Percentiles rank a stretch among this genome's conserved stretches.
These are phyloP conservation scores for Crithidia brevicula DNA, from an alignment of 208 protist genomes.

Conservation along the genomic window DNA sequence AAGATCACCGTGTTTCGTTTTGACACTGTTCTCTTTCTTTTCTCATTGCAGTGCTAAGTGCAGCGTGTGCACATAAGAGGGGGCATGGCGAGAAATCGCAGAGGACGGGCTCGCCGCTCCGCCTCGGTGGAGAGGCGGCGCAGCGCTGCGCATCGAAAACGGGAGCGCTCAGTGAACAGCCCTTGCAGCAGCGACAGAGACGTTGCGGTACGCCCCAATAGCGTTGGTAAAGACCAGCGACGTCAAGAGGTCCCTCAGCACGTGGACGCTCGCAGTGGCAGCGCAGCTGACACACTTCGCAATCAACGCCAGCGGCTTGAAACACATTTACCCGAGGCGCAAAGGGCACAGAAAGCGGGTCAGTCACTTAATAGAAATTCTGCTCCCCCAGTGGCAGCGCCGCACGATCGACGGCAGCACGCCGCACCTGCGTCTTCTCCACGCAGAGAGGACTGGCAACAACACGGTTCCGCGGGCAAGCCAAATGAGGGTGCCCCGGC, in stretches of 20 bases:
- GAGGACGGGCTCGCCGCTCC: slow-evolving; percentile 1
- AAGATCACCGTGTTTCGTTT: no score
- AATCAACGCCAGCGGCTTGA: no score
- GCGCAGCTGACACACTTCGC: no score
- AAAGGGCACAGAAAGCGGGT: no score
- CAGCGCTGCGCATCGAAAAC: not conserved
- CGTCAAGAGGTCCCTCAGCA: not conserved
- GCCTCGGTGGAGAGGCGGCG: not conserved
- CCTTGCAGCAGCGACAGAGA: not conserved
- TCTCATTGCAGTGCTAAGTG: not conserved
- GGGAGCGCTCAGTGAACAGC: not conserved
- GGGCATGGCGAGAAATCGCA: not conserved
- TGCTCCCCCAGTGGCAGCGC: not conserved
- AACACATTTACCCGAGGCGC: no score
- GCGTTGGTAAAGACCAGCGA: no score
- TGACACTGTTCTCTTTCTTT: slow-evolving; percentile 2
- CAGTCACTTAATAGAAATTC: no score
- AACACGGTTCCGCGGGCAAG: no score
- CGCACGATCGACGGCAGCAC: not conserved
- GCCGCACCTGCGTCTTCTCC: no score
- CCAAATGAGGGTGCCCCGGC: no score
- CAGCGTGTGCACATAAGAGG: not conserved
- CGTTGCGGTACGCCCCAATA: not conserved
- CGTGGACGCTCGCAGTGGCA: no score
- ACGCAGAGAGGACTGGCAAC: no score